These are phyloP conservation scores for Jasminum sambac DNA, from an alignment of 257 asterid species.

Conservation along the genomic window DNA sequence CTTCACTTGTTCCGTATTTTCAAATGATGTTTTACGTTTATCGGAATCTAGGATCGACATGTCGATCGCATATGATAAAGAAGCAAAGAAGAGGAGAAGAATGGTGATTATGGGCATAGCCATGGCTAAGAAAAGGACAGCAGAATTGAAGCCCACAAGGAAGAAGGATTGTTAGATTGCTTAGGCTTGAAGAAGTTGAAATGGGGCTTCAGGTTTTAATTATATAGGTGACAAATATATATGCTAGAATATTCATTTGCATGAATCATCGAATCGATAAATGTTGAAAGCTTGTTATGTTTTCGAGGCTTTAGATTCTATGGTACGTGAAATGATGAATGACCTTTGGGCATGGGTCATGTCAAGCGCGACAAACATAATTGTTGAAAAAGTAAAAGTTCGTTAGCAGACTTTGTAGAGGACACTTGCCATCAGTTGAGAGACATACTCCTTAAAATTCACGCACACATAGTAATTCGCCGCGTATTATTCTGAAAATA, in stretches of 20 bases:
- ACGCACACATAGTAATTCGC: too few species aligned
- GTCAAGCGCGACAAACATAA: background rate
- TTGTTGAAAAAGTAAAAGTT: background rate
- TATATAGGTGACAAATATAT: slow-evolving; percentile 21
- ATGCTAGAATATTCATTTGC: background rate
- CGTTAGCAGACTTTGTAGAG: too few species aligned
- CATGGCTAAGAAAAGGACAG: slow-evolving; percentile 44
- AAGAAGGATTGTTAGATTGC: slow-evolving; percentile 19
- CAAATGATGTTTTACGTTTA: background rate
- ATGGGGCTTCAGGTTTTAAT: slow-evolving; percentile 9
- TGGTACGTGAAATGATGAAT: background rate
- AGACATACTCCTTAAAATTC: too few species aligned
- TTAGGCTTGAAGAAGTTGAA: slow-evolving; percentile 39
- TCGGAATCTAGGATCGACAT: slow-evolving; percentile 27
- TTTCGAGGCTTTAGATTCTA: background rate
- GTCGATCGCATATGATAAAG: slow-evolving; percentile 35
- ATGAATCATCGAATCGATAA: background rate
- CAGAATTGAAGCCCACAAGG: background rate
- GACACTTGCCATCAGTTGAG: too few species aligned
- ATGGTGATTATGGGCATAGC: slow-evolving; percentile 27
- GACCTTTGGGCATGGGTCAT: background rate
- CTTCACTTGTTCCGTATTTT: slow-evolving; percentile 42
- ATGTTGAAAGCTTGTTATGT: background rate
- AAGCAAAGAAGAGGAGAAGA: slow-evolving; percentile 33
- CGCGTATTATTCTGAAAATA: too few species aligned